Evolutionary conservation across 202 grass and related monocot species (phyloP).

Genomic region (Setaria viridis): DNA sequence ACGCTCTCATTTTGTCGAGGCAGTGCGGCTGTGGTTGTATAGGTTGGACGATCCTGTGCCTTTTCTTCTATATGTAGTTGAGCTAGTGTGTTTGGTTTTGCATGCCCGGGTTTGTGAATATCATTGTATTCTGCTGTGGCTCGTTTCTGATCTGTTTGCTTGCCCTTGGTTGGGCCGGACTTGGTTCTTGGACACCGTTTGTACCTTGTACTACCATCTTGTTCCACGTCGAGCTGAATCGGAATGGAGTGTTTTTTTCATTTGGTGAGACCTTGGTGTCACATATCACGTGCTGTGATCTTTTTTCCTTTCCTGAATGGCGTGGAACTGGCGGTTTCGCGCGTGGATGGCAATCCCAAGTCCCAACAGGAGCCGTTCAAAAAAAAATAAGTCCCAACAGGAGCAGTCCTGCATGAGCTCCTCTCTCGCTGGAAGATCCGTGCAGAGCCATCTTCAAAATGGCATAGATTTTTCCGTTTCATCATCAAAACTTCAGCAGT

Average conservation of each 20-base stretch:
- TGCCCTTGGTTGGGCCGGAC: conserved; percentile 21
- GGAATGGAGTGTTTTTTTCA: conserved; percentile 24
- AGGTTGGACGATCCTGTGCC: conserved; percentile 42
- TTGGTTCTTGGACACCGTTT: not conserved
- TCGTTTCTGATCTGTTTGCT: not conserved
- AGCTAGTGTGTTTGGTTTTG: conserved; percentile 51
- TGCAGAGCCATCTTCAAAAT: too few species aligned
- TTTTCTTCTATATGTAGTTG: conserved; percentile 44
- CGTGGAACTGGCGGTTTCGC: too few species aligned
- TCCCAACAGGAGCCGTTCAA: too few species aligned
- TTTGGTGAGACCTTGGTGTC: conserved; percentile 4
- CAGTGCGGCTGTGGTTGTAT: conserved; percentile 61
- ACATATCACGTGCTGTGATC: not conserved
- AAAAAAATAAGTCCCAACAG: too few species aligned
- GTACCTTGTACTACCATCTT: conserved; percentile 5
- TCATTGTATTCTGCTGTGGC: conserved; percentile 33
- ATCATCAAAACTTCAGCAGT: too few species aligned
- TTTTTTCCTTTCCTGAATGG: too few species aligned
- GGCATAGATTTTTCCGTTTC: too few species aligned
- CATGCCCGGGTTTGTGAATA: conserved; percentile 54
- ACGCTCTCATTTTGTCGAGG: conserved; percentile 55
- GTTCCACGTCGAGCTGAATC: conserved; percentile 32
- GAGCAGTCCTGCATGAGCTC: too few species aligned
- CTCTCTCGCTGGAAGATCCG: too few species aligned
- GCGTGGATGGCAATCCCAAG: too few species aligned